Evolutionary conservation across 441 rosid species (phyloP).

Genomic region (Syzygium malaccense): DNA sequence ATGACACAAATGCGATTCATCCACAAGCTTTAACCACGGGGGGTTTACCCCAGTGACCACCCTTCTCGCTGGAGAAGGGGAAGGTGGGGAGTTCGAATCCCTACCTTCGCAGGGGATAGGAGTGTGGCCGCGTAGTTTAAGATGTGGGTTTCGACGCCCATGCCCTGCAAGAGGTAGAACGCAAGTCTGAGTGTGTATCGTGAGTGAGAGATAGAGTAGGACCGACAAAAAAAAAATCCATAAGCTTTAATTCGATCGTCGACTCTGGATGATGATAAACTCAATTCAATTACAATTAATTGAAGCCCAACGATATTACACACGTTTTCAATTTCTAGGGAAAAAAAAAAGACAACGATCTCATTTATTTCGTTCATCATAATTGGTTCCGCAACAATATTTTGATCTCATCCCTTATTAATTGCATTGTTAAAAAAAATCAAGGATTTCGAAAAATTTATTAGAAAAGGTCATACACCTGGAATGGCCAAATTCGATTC

Average conservation of each 20-base stretch:
- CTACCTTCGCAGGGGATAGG: too few relatives aligned
- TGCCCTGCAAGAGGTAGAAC: too few relatives aligned
- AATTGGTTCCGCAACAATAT: background rate
- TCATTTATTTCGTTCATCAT: background rate
- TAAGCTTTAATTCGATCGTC: background rate
- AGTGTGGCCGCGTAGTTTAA: too few relatives aligned
- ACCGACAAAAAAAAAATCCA: too few relatives aligned
- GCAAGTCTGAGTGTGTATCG: too few relatives aligned
- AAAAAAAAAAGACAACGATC: background rate
- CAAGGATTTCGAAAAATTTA: background rate
- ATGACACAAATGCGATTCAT: background rate
- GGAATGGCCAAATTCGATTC: rapidly evolving
- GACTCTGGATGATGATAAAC: background rate
- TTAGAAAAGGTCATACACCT: background rate
- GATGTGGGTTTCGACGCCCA: too few relatives aligned
- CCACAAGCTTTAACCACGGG: background rate
- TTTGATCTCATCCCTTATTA: background rate
- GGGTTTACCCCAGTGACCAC: too few relatives aligned
- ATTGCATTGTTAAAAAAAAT: background rate
- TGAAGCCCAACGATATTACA: background rate
- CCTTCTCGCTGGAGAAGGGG: too few relatives aligned
- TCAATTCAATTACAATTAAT: background rate
- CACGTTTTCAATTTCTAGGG: background rate
- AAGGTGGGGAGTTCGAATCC: too few relatives aligned
- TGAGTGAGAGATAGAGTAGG: too few relatives aligned